Evolutionary conservation across 352 stramenopile genomes (phyloP), one percentile per base, ranked within the genome.

Genomic region (Phytopythium litorale): DNA sequence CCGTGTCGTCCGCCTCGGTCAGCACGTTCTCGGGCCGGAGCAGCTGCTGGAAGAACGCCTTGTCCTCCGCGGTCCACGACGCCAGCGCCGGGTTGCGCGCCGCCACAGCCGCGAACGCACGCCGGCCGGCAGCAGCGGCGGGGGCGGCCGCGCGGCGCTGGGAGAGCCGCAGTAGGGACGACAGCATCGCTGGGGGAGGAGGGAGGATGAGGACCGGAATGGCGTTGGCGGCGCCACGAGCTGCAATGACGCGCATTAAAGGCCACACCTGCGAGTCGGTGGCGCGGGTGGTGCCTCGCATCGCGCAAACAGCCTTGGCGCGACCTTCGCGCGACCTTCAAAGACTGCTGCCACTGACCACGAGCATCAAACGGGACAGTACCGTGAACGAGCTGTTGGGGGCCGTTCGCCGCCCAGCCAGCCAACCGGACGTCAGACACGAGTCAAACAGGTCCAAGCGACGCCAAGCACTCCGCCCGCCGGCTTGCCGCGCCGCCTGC

Each of bases 1-100:
- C 75, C 21, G 85, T 90, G 60, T 91, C 82, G 48, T 94, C 85
- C 12, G 66, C 30, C 7, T 86, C 73, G 0, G 78, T 91, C 43
- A 94, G 80, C 53, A 92, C 86, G 49, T 64, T 72, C 66, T 84
- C 74, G 30, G 81, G 72, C 25, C 73, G 75, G 37, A 92, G 73
- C 13, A 94, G 66, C 21, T 75, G 58, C 42, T 81, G 72, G 67
- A 94, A 92, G 65, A 81, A 86, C 32, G 56, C 49, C 59, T 90
- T 76, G 66, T 94, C 83, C 15, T 76, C 63, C 7, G 84, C 78
- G 15, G 63, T 83, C 78, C 84, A 90, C n/a, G 66, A 75, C 18
- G 76, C 75, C 51, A 79, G 82, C 16, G 66, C 51, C 9, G 76
- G 48, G 57, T 83, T 81, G 21, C 76, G 84, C 18, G 68, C 48